Percentiles rank a stretch among this genome's conserved stretches.
These are phyloP conservation scores for Aspergillus diversus DNA, from an alignment of 495 filamentous ascomycete genomes.

Conservation along the genomic window DNA sequence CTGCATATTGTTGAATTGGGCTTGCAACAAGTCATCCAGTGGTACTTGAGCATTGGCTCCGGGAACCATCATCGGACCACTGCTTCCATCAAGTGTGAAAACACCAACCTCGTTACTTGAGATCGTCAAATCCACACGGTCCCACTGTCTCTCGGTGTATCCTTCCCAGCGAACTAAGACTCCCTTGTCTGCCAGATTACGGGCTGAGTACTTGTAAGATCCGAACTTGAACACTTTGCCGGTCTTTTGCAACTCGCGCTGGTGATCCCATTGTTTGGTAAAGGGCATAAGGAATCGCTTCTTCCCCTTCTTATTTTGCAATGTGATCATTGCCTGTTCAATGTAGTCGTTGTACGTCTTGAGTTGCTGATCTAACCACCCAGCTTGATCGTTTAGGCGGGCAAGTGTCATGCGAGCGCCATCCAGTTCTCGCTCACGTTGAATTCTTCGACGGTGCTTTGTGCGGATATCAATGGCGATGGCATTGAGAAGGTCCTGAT, in stretches of 20 bases:
- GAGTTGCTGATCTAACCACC: conserved; percentile 89
- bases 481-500: conserved; percentile 95
- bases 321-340: conserved; percentile 97
- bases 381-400: conserved; percentile 87
- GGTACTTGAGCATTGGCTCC: conserved; percentile 89
- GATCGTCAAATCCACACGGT: conserved; percentile 91
- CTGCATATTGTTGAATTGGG: conserved; percentile 94
- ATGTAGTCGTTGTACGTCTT: conserved; percentile 99
- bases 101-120: conserved; percentile 92
- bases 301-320: conserved; percentile 97
- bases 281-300: conserved; percentile 95
- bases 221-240: conserved; percentile 96
- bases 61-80: conserved; percentile 92
- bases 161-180: conserved; percentile 89
- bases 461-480: conserved; percentile 97
- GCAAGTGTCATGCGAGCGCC: conserved; percentile 80
- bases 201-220: conserved; percentile 93
- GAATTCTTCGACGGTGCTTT: conserved; percentile 89
- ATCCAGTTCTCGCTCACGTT: conserved; percentile 88
- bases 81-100: conserved; percentile 89
- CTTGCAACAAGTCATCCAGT: conserved; percentile 92
- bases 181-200: conserved; percentile 87
- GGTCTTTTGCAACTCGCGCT: conserved; percentile 86
- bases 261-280: conserved; percentile 98
- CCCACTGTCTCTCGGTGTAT: conserved; percentile 83